A percentile compares a stretch with the other conserved stretches of the same genome.
These are phyloP conservation scores for Tetrapisispora pingtungensis DNA, from an alignment of 805 yeast genomes.

Conservation along the genomic window DNA sequence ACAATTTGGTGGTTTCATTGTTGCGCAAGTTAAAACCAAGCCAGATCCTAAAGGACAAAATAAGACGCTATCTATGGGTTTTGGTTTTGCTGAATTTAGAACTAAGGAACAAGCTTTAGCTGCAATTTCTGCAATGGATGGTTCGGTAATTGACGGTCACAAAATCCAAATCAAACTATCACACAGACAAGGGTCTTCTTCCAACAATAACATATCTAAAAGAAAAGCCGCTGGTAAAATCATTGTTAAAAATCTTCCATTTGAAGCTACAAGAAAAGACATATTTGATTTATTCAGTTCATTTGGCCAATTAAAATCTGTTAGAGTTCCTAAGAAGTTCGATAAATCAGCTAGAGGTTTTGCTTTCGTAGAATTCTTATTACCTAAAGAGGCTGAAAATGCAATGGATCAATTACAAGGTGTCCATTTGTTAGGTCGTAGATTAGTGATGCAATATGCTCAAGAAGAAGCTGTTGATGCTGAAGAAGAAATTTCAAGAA, in stretches of 20 bases:
- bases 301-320: conserved; percentile 89
- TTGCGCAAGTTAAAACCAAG: conserved; percentile 76
- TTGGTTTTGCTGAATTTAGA: conserved; percentile 88
- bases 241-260: conserved; percentile 92
- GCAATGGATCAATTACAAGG: conserved; percentile 93
- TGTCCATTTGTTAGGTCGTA: conserved; percentile 91
- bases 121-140: conserved; percentile 68
- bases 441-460: conserved; percentile 89
- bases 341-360: conserved; percentile 94
- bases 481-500: conserved; percentile 80
- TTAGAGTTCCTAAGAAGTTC: conserved; percentile 92
- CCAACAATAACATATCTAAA: conserved; percentile 26
- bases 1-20: conserved; percentile 65
- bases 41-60: conserved; percentile 72
- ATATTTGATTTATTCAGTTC: conserved; percentile 88
- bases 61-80: conserved; percentile 83
- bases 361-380: conserved; percentile 88
- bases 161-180: conserved; percentile 82
- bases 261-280: conserved; percentile 89
- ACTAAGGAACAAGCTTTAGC: conserved; percentile 67
- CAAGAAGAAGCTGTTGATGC: conserved; percentile 72
- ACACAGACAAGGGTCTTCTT: conserved; percentile 49
- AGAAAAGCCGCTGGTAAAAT: conserved; percentile 55
- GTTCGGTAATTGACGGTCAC: conserved; percentile 77
- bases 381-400: conserved; percentile 82